Base-by-base conservation (phyloP, 2,329 filamentous ascomycete genomes). In the Fusarium coffeatum region DNA sequence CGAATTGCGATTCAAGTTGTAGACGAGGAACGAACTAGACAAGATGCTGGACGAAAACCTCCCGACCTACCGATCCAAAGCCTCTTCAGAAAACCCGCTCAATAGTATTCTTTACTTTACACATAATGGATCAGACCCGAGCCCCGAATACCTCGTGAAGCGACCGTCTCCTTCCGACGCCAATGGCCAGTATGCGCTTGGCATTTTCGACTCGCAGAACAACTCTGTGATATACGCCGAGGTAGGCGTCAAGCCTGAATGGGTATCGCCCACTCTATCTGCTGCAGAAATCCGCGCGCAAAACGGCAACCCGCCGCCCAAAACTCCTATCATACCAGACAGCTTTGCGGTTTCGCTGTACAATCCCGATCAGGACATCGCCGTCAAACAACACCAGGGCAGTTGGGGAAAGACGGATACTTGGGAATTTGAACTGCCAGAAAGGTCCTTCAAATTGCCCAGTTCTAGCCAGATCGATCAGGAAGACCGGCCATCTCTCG, bases 391-490 rank as follows among this genome's bases (percentile, higher is more conserved):
- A 74, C 89, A 92, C 72, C 86, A 90, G 42, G 91, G 92, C 34
- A 90, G 90, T 65, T 97, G 94, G 91, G 94, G 91, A 66, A 91
- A 89, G 64, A 90, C 89, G 16, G 89, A 93, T 55, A 88, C 88
- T 56, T 99, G 95, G 91, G 93, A 96, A 69, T 98, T 99, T 80
- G 93, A 95, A 79, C 90, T 99, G 81, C 96, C 96, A 0, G 89
- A 94, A 76, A 90, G 90, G 64, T 92, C 90, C 27, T 99, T 99
- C 78, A 88, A 92, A 30, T 84, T 90, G 57, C 96, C 96, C 0
- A 97, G 92, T 15, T 83, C 86, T 2, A 96, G 93, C 41, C 87
- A 87, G 50, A 84, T 99, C 46, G 96, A 98, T 77, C 89, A 90
- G 50, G 90, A 90, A 72, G 53, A 84, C 80, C 67, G 69, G 66